Evolutionary conservation across 495 filamentous ascomycete genomes (phyloP).

Genomic region (Daldinia concentrica): DNA sequence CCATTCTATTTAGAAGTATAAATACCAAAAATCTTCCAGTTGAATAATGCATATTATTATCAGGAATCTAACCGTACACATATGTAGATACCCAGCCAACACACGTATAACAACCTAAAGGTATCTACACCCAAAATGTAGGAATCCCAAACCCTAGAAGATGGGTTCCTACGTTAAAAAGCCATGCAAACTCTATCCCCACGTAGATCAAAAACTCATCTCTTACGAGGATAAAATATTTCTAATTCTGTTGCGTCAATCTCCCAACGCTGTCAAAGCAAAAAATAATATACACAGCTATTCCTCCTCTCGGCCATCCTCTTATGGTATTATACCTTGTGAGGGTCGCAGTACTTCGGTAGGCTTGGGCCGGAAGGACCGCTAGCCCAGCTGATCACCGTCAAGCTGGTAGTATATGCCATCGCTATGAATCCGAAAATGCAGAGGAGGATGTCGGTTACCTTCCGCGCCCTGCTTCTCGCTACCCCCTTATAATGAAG

Average conservation of each 20-base stretch:
- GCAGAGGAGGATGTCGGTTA: constrained; percentile 76
- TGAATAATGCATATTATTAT: constrained; percentile 3
- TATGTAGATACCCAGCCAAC: not conserved
- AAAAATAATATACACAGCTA: constrained; percentile 33
- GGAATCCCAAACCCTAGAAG: not conserved
- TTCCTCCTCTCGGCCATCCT: not conserved
- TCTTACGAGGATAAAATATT: constrained; percentile 1
- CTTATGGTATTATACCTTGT: constrained; percentile 22
- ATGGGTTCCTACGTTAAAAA: constrained; percentile 10
- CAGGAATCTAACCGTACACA: not conserved
- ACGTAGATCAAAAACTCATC: constrained; percentile 3
- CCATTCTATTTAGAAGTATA: not conserved
- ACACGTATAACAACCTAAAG: constrained; percentile 6
- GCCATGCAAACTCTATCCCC: constrained; percentile 30
- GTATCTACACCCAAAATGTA: constrained; percentile 3
- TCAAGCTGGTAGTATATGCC: constrained; percentile 87
- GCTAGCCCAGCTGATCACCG: constrained; percentile 80
- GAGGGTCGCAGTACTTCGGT: constrained; percentile 61
- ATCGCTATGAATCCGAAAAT: constrained; percentile 86
- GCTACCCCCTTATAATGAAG: constrained; percentile 87
- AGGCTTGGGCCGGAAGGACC: constrained; percentile 48
- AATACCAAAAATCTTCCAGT: not conserved
- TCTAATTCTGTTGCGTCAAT: constrained; percentile 26
- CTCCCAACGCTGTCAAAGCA: constrained; percentile 22
- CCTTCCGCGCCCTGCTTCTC: constrained; percentile 65